These are phyloP conservation scores for Lanmaoa rubissima DNA, from an alignment of 768 basidiomycete genomes.

Conservation along the genomic window DNA sequence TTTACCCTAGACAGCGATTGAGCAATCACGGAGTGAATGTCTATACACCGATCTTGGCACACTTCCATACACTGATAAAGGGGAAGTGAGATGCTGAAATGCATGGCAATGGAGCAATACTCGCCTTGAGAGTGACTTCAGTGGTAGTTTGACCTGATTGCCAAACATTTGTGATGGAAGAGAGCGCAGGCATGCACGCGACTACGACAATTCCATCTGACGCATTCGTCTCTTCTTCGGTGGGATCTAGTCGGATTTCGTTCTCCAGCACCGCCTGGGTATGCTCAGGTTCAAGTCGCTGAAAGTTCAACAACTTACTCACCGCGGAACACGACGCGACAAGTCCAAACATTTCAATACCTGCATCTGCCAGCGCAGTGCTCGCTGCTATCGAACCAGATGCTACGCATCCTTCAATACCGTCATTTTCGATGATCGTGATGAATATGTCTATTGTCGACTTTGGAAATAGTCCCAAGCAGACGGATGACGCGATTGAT, in stretches of 20 bases:
- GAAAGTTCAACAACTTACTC: constrained; percentile 19
- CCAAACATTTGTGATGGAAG: constrained; percentile 82
- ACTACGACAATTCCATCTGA: constrained; percentile 71
- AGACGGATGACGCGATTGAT: constrained; percentile 77
- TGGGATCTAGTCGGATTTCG: constrained; percentile 80
- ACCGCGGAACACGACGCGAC: constrained; percentile 84
- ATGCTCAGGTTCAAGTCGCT: constrained; percentile 3
- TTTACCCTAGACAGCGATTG: constrained; percentile 53
- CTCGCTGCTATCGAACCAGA: constrained; percentile 86
- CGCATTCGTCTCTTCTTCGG: constrained; percentile 55
- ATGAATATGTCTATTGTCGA: constrained; percentile 91
- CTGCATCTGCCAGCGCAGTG: constrained; percentile 89
- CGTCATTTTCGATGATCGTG: constrained; percentile 88
- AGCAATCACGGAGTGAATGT: constrained; percentile 73
- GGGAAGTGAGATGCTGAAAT: background rate
- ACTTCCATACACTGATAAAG: constrained; percentile 59
- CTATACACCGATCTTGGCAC: constrained; percentile 68
- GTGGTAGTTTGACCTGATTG: constrained; percentile 68
- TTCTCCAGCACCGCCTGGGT: constrained; percentile 53
- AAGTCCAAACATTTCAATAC: constrained; percentile 87
- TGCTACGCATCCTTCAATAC: constrained; percentile 84
- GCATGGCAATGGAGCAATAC: constrained; percentile 29
- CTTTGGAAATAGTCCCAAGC: constrained; percentile 91
- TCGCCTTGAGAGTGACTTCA: constrained; percentile 54
- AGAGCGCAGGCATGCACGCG: constrained; percentile 86